Evolutionary conservation across 257 asterid species (phyloP), one percentile per base, ranked within the genome.

Genomic region (Solanum clarkiae): DNA sequence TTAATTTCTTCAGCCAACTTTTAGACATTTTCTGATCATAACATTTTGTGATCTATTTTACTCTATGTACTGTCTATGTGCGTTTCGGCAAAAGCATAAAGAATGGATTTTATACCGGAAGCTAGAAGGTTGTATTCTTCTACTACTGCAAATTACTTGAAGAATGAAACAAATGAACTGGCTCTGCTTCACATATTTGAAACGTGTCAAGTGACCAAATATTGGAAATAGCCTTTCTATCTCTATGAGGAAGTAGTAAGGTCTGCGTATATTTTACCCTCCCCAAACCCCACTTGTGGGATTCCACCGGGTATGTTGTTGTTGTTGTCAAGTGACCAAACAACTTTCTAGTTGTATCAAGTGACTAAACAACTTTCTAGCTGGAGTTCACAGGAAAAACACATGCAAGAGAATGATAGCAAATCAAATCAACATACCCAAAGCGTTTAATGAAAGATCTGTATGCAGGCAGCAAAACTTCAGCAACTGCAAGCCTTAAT

Each of bases 401-500:
- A 26, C 63, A 53, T 53, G 63, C 49, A 26, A 82, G 63, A 47
- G 57, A 51, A 68, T 15, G 85, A 15, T 22, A 55, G 85, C 82
- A 55, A 80, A 77, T 36, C 36, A 66, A 60, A 24, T 54, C 24
- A 72, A 80, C 93, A 44, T 88, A 97, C 99, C 99, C 99, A 86
- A 93, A 95, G 49, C 98, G 96, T 88, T 93, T 95, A 49, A 92
- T 93, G 93, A 97, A 97, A 90, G 98, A 93, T 88, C 99, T 86
- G 92, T 97, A 97, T 80, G 99, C 99, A 84, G 99, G 99, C 83
- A 97, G 93, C 89, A 97, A 81, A 86, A 97, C 93, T 91, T 97
- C 99, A 77, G 98, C 99, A 12, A 97, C 99, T 16, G 99, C 98
- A 60, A 97, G 97, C 93, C 95, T 95, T 84, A 95, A 88, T 83